phyloP scores from a whole-genome alignment of 2,329 filamentous ascomycete species.

The Tolypocladium inflatum region DNA sequence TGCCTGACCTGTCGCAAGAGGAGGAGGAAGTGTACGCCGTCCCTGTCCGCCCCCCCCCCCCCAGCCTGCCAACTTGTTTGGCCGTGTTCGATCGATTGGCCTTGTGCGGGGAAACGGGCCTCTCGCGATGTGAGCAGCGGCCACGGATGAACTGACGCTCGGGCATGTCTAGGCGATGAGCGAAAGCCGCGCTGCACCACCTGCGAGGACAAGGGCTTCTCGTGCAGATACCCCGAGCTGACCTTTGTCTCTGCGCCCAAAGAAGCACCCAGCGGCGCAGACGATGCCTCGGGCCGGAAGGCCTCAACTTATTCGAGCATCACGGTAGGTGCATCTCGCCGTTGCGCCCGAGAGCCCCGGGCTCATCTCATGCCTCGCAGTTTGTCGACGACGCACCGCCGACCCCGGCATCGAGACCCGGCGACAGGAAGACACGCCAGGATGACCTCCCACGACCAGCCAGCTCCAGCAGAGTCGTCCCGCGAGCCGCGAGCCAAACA shows the following conservation, averaged over 20 bases:
- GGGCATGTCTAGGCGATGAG: neutral
- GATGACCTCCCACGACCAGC: neutral
- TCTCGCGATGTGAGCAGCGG: too few relatives aligned
- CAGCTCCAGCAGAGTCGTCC: neutral
- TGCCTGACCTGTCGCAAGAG: neutral
- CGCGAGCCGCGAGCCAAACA: neutral
- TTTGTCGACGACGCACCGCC: neutral
- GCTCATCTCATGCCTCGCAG: slow-evolving; percentile 4
- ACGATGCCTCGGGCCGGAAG: too few relatives aligned
- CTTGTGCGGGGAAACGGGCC: too few relatives aligned
- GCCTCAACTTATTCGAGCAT: neutral
- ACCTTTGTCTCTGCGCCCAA: neutral
- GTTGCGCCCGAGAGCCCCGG: slow-evolving; percentile 7
- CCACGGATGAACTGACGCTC: neutral
- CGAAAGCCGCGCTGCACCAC: neutral
- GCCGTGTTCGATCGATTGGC: too few relatives aligned
- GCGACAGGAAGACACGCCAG: neutral
- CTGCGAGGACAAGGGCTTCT: neutral
- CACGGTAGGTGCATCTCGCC: neutral
- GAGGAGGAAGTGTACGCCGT: neutral
- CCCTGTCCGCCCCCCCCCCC: too few relatives aligned
- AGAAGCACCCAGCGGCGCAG: neutral
- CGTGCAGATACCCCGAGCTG: neutral
- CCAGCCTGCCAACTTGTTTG: too few relatives aligned
- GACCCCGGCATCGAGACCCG: neutral